Base-by-base conservation (phyloP, 2,329 filamentous ascomycete genomes). In the Diaporthe destruens region DNA sequence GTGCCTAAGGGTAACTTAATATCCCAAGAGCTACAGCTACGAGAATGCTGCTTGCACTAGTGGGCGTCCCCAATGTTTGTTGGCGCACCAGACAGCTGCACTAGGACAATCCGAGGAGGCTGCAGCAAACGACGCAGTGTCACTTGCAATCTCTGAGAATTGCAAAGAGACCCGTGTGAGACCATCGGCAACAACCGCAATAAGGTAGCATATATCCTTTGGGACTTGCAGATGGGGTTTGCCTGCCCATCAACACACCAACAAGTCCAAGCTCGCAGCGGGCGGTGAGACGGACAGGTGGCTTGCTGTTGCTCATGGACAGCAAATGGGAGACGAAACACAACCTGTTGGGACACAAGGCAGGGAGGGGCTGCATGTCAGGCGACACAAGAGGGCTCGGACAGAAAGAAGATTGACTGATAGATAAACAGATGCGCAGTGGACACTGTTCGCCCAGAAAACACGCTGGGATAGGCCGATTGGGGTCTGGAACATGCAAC, bases 21-120 rank as follows among this genome's bases (percentile, higher is more conserved):
- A 32, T 66, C 61, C 61, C 44, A 66, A 66, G 47, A 66, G 47
- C 47, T 66, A 66, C 61, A 66, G 47, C 47, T 66, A 66, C 61
- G 32, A 66, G 47, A 66, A 53, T 23, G 47, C 61, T 66, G 61
- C 61, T 47, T 66, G 61, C 61, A 66, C 47, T 53, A 66, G 32
- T 44, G 25, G 23, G 47, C 32, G 61, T 53, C 12, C 32, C 44
- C 44, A 51, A 51, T 51, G 20, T 23, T 9, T 20, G 47, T 66
- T 51, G 44, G 18, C n/a, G 61, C 47, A 49, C 23, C 61, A 66
- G 32, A 66, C 61, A 36, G n/a, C 61, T 39, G 61, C 47, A 53
- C 20, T 53, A 25, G 32, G 32, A 66, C 32, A 16, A 25, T 36
- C 23, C 53, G 47, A 53, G 61, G 47, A 34, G 47, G 32, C n/a